Evolutionary conservation across 1,139 yeast genomes (phyloP).

Genomic region (Debaryomyces sp.): DNA sequence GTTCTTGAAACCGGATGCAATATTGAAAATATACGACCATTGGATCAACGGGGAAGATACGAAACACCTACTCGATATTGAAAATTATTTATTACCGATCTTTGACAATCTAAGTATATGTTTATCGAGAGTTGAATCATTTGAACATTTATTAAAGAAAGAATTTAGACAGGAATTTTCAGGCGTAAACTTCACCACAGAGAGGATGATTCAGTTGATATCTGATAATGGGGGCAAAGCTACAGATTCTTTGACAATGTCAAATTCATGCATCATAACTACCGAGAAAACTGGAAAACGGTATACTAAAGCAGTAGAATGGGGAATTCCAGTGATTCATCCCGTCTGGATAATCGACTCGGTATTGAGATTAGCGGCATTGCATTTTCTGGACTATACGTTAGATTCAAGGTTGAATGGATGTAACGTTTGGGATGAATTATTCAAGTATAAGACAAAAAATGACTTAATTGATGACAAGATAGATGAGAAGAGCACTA

Average conservation of each 20-base stretch:
- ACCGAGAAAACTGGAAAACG: slow-evolving; percentile 61
- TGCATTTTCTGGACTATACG: slow-evolving; percentile 51
- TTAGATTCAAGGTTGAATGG: slow-evolving; percentile 46
- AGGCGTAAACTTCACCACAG: slow-evolving; percentile 28
- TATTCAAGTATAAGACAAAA: slow-evolving; percentile 2
- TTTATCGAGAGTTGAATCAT: slow-evolving; percentile 49
- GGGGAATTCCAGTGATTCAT: slow-evolving; percentile 72
- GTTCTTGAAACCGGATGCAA: slow-evolving; percentile 52
- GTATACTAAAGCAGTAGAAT: slow-evolving; percentile 62
- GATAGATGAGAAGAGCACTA: slow-evolving; percentile 5
- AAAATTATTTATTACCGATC: slow-evolving; percentile 36
- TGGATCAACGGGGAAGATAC: slow-evolving; percentile 59
- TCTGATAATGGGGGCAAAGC: slow-evolving; percentile 60
- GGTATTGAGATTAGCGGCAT: slow-evolving; percentile 58
- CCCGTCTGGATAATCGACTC: slow-evolving; percentile 78
- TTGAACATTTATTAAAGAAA: slow-evolving; percentile 20
- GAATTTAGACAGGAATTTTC: slow-evolving; percentile 15
- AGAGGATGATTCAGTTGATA: slow-evolving; percentile 37
- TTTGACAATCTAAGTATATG: slow-evolving; percentile 55
- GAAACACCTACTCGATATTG: slow-evolving; percentile 19
- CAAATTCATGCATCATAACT: slow-evolving; percentile 55
- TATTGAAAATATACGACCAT: slow-evolving; percentile 45
- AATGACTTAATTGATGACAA: slow-evolving; percentile 16
- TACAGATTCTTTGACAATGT: slow-evolving; percentile 56
- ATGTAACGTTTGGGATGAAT: slow-evolving; percentile 53